Evolutionary conservation across 2,329 filamentous ascomycete species (phyloP), one percentile per base, ranked within the genome.

Genomic region (Penicillium sp.): DNA sequence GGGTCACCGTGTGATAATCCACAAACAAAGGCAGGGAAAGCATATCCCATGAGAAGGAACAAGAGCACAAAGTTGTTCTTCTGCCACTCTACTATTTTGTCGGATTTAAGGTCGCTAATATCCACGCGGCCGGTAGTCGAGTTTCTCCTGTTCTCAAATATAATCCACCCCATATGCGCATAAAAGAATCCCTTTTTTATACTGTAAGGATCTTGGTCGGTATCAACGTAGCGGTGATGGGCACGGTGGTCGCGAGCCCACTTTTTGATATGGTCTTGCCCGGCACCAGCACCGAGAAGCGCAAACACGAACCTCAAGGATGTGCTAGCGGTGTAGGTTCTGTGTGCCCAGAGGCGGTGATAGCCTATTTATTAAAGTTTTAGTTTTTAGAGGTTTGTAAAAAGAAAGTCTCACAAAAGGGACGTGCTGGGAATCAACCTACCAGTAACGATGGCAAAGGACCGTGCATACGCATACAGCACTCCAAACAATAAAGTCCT

Each of bases 201-300:
- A 17, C 87, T 91, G 79, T 94, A 93, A 40, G 90, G 90, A 61
- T 93, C 90, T 78, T 92, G 91, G 32, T 91, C 88, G 66, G 90
- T 94, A 70, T 94, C 90, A 75, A 90, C 93, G 72, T 92, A 93
- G 64, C 90, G 84, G 80, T 94, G 90, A 72, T 94, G 90, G 61
- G 89, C 88, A 60, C 90, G 86, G 76, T 94, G 90, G 66, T 87
- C 89, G 64, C 88, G 84, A 34, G 88, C 85, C 90, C 90, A 94
- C 88, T 88, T 93, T 72, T 89, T 80, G 68, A 91, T 88, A 24
- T 88, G 91, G 51, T 89, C 90, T 73, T 94, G 83, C 49, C 91
- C 88, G 58, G 89, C 88, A 71, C 89, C 89, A 64, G 86, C 88
- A 50, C 89, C 90, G 55, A 89, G 83, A 44, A 86, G 85, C 49